Evolutionary conservation across 148 eudicot genomes (phyloP), one percentile per base, ranked within the genome.

Genomic region (Hydrangea macrophylla): DNA sequence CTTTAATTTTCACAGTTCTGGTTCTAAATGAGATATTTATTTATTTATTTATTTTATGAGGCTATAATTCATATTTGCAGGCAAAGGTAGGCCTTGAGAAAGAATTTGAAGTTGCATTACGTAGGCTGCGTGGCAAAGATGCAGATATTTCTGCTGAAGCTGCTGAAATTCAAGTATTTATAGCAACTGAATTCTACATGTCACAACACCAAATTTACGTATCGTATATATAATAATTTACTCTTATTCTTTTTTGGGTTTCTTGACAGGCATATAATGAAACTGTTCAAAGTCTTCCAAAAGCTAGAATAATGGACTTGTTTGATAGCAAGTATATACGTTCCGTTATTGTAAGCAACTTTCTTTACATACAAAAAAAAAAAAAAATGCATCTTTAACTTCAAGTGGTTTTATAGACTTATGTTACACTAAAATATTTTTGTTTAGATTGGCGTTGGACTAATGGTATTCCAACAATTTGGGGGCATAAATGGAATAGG

Each of bases 401-500:
- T 5, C 23, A n/a, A 48, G 7, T 48, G 53, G 53, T n/a, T 48
- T 3, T 1, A 48, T 17, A 18, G 53, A 35, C 39, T 35, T 35
- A 35, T 35, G 39, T 8, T 35, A 35, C 39, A 35, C 39, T 35
- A 35, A 35, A 35, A 4, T 8, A 4, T n/a, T 51, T 54, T 50
- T 60, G 30, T 70, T 67, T 60, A 92, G 98, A 81, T 92, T 50
- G 96, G 88, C 25, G 88, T 87, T n/a, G 96, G 96, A 60, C 60
- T 92, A 54, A 92, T 92, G 98, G 74, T 87, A 24, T 87, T 82
- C 64, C 98, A 92, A 69, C 98, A 92, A 78, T 79, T 81, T 72
- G 91, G 84, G 65, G 98, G 98, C 58, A 82, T 85, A 58, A 92
- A 89, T 61, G 98, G 93, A 35, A 70, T 92, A 8, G 83, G 88